A percentile compares a stretch with the other conserved stretches of the same genome.
These are phyloP conservation scores for Clonostachys byssicola DNA, from an alignment of 2,329 filamentous ascomycete genomes.

Conservation along the genomic window DNA sequence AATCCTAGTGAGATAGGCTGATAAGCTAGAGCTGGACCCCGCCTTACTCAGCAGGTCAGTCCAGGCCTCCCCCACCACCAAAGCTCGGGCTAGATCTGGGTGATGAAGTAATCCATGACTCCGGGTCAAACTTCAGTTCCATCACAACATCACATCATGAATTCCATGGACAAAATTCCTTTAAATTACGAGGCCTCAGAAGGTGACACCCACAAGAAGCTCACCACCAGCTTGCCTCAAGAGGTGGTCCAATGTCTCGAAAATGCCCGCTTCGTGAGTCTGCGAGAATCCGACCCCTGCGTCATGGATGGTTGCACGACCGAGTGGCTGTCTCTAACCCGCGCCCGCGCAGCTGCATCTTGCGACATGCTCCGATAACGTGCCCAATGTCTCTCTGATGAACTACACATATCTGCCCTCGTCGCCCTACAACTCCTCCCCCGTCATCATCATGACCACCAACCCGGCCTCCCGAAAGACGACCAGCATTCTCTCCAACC, in stretches of 20 bases:
- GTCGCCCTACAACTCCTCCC: constrained; percentile 62
- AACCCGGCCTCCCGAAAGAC: constrained; percentile 76
- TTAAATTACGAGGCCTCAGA: constrained; percentile 74
- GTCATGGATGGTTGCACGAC: not conserved
- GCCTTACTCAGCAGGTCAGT: constrained; percentile 2
- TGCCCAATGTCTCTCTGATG: constrained; percentile 94
- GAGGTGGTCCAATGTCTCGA: constrained; percentile 90
- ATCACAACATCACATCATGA: constrained; percentile 5
- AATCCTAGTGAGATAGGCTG: too few species aligned
- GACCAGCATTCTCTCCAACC: constrained; percentile 77
- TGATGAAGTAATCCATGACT: too few species aligned
- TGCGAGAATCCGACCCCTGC: constrained; percentile 7
- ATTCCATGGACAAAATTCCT: constrained; percentile 58
- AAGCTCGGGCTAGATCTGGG: too few species aligned
- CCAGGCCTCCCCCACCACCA: too few species aligned
- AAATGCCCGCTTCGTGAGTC: constrained; percentile 85
- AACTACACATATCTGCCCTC: constrained; percentile 95
- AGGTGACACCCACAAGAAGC: constrained; percentile 66
- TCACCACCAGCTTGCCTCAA: constrained; percentile 66
- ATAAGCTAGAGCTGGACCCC: not conserved
- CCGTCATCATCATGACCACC: constrained; percentile 94
- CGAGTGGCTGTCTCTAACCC: not conserved
- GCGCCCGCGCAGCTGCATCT: constrained; percentile 71
- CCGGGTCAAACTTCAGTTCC: not conserved
- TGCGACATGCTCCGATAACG: constrained; percentile 78